Base-by-base conservation (phyloP, 306 rosid genomes). In the Quercus aquifolioides region DNA sequence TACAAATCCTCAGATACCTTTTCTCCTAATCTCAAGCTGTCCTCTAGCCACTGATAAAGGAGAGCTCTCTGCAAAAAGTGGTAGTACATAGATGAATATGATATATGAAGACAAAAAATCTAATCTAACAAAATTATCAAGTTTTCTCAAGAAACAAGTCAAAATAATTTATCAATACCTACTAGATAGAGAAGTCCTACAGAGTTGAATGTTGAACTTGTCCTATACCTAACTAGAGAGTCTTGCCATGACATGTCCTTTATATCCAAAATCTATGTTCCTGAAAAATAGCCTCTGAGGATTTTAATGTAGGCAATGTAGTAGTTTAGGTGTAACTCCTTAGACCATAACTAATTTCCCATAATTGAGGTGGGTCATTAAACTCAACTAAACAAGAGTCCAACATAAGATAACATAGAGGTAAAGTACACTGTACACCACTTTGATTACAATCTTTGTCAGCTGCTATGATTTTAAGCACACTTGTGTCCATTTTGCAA, bases 31-130 rank as follows among this genome's bases (percentile, higher is more conserved):
- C 88, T 91, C 88, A 94, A 87, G 83, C 97, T 79, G 74, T 92
- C 99, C 76, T 92, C 96, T 62, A 95, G 79, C 99, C 99, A 92
- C 55, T 87, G 96, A 80, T 89, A 91, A 41, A 81, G 84, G 62
- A 95, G 80, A 74, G 86, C 80, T 62, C 70, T 90, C 98, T 92
- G 85, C 87, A 78, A 54, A 43, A 78, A 74, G 62, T 74, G 75
- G 28, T 76, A 23, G 71, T 69, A 69, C 55, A 69, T 25, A 43
- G 33, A 46, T 71, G 35, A 78, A 70, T 73, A 49, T 72, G 33
- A 25, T 23, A 21, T 55, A 75, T 28, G 20, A 69, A 60, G 11
- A 38, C 46, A 38, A 38, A 38, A 38, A 38, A 38, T 38, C 46
- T 7, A 38, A 38, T 38, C 46, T 38, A 38, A 38, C 11, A 38